A percentile compares a stretch with the other conserved stretches of the same genome.
phyloP scores from a whole-genome alignment of 2,329 filamentous ascomycete species.

The Didymella lethalis region DNA sequence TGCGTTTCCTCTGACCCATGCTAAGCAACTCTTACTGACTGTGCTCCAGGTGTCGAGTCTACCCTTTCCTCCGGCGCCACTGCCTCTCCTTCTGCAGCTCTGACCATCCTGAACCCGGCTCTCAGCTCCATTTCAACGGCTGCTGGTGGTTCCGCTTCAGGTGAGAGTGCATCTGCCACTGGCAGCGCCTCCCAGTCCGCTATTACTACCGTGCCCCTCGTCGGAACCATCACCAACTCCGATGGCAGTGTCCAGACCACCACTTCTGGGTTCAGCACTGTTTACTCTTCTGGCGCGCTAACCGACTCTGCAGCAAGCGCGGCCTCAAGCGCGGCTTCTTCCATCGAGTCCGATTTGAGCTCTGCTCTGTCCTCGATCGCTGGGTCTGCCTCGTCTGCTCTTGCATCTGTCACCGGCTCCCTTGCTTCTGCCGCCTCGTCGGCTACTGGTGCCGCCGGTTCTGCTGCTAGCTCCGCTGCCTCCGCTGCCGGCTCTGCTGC shows the following conservation, averaged over 20 bases:
- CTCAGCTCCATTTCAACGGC: slow-evolving; percentile 5
- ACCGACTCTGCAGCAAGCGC: slow-evolving; percentile 23
- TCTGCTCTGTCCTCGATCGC: slow-evolving; percentile 11
- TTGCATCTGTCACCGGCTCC: slow-evolving; percentile 22
- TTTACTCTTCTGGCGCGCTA: slow-evolving; percentile 26
- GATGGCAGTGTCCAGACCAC: slow-evolving; percentile 32
- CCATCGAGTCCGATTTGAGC: slow-evolving; percentile 24
- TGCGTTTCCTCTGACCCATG: slow-evolving; percentile 26
- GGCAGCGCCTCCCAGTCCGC: slow-evolving; percentile 24
- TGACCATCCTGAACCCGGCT: slow-evolving; percentile 37
- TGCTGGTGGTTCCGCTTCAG: slow-evolving; percentile 20
- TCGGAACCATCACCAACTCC: slow-evolving; percentile 32
- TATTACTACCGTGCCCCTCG: slow-evolving; percentile 30
- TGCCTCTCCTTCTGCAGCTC: slow-evolving; percentile 27
- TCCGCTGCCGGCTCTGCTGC: slow-evolving; percentile 26
- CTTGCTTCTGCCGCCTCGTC: slow-evolving; percentile 24
- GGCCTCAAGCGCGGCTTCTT: slow-evolving; percentile 26
- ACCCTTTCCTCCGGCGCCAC: not conserved
- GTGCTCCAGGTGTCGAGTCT: slow-evolving; percentile 7
- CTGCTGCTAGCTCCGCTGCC: slow-evolving; percentile 14
- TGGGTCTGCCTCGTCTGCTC: slow-evolving; percentile 25
- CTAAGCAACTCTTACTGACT: slow-evolving; percentile 1
- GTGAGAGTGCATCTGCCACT: slow-evolving; percentile 17
- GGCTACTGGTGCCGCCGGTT: slow-evolving; percentile 24
- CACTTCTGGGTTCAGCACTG: slow-evolving; percentile 37